Conservation (phyloP, 495 filamentous ascomycete genomes). For the Aspergillus sclerotiicarbonarius region DNA sequence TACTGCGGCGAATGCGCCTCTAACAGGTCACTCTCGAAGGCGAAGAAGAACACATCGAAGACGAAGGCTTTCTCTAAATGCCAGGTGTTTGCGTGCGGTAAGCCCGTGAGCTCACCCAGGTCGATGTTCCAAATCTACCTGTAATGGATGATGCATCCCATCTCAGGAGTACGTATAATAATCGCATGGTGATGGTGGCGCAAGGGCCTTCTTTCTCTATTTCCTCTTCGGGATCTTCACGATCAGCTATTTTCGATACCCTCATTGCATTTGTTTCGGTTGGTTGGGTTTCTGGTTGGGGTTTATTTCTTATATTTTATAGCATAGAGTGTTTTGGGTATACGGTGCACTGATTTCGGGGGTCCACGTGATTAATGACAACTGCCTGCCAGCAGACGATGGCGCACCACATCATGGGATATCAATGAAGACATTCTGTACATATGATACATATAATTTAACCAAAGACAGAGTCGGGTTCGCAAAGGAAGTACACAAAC, state of each 20-base stretch:
- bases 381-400: background rate
- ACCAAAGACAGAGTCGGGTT: slow-evolving; percentile 12
- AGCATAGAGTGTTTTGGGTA: slow-evolving; percentile 6
- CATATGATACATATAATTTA: slow-evolving; percentile 22
- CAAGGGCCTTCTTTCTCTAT: slow-evolving; percentile 9
- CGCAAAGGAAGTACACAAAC: slow-evolving; percentile 14
- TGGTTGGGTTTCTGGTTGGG: slow-evolving; percentile 3
- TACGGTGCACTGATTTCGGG: background rate
- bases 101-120: slow-evolving; percentile 31
- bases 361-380: background rate
- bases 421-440: slow-evolving; percentile 17
- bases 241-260: slow-evolving; percentile 24
- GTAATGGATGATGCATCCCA: slow-evolving; percentile 22
- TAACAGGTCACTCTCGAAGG: slow-evolving; percentile 44
- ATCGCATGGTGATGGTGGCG: slow-evolving; percentile 11
- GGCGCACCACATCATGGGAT: background rate
- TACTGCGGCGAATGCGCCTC: slow-evolving; percentile 69
- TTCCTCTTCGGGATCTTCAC: background rate
- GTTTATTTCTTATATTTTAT: background rate
- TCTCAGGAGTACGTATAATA: background rate
- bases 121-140: slow-evolving; percentile 51
- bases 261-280: slow-evolving; percentile 19
- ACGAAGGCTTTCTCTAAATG: slow-evolving; percentile 50
- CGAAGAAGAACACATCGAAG: slow-evolving; percentile 28
- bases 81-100: slow-evolving; percentile 49